Base-by-base conservation (phyloP, 306 rosid species). In the Rosa chinensis region DNA sequence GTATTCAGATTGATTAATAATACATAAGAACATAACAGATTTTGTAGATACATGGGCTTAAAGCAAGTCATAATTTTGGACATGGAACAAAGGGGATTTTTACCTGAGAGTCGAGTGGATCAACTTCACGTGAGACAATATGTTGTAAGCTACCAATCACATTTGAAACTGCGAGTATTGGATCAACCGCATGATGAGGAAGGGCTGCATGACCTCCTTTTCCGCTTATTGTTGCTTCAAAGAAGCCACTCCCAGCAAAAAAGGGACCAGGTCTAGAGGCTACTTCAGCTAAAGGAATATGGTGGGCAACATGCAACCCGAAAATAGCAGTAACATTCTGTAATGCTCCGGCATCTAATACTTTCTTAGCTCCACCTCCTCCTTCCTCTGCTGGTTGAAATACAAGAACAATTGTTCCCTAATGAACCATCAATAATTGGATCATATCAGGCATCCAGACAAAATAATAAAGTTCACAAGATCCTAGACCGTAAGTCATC, bases 311-410 rank as follows among this genome's bases (percentile, higher is more conserved):
- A 66, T 90, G 98, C 85, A 94, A 78, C 68, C 97, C 97, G 76
- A 94, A 94, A 73, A 92, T 92, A 10, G 98, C 97, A 13, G 68
- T 66, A 61, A 94, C 94, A 86, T 90, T 94, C 73, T 89, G 90
- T 59, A 94, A 79, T 68, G 43, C 93, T 76, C 93, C 93, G 53
- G 86, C 58, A 7, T 86, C 93, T 66, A 94, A 4, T 56, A 94
- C 77, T 76, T 86, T 87, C 83, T 78, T 81, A 39, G 97, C 97
- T 76, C 98, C 97, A 45, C 81, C 94, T 78, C 92, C 91, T 81
- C 92, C 97, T 87, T 94, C 97, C 86, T 94, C 98, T 10, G 94
- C 98, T 69, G 98, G 98, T 89, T 94, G 98, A 85, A 92, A 94
- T 78, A 94, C 91, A 84, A 94, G 97, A 77, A 94, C 85, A 28